phyloP scores from a whole-genome alignment of 2,329 filamentous ascomycete genomes.

The Fusarium pseudograminearum region DNA sequence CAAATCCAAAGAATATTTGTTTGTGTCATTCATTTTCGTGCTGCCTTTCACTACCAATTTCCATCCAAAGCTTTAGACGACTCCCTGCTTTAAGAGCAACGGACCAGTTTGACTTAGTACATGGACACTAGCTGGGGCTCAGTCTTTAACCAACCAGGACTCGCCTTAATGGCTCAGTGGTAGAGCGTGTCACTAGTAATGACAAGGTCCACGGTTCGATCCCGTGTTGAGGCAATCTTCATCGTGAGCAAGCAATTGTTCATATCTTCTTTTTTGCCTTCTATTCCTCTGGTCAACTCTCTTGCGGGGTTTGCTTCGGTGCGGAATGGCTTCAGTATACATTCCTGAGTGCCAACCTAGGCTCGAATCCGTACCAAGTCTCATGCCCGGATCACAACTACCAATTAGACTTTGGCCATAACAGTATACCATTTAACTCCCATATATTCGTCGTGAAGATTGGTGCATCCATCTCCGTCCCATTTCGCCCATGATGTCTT shows the following conservation, averaged over 20 bases:
- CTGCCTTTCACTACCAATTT: not conserved
- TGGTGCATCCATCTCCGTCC: conserved; percentile 6
- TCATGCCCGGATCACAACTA: not conserved
- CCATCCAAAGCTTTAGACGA: not conserved
- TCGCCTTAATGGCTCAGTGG: conserved; percentile 33
- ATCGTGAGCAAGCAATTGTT: fast-evolving
- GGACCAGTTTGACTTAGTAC: not conserved
- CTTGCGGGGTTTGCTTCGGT: not conserved
- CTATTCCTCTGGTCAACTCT: fast-evolving
- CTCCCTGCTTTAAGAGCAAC: not conserved
- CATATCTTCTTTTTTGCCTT: not conserved
- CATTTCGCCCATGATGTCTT: conserved; percentile 10
- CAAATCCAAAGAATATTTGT: not conserved
- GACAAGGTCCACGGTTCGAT: conserved; percentile 38
- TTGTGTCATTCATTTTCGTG: too few species aligned
- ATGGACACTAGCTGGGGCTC: fast-evolving
- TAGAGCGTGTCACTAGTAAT: conserved; percentile 40
- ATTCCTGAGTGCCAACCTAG: too few species aligned
- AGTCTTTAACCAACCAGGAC: not conserved
- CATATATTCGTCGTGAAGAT: conserved; percentile 22
- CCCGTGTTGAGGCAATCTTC: conserved; percentile 23
- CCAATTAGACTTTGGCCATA: not conserved
- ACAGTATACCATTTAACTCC: conserved; percentile 9
- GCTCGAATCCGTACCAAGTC: too few species aligned
- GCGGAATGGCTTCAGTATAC: too few species aligned